A percentile compares a stretch with the other conserved stretches of the same genome.
These are phyloP conservation scores for Paxillus ammoniavirescens DNA, from an alignment of 768 basidiomycete species.

Conservation along the genomic window DNA sequence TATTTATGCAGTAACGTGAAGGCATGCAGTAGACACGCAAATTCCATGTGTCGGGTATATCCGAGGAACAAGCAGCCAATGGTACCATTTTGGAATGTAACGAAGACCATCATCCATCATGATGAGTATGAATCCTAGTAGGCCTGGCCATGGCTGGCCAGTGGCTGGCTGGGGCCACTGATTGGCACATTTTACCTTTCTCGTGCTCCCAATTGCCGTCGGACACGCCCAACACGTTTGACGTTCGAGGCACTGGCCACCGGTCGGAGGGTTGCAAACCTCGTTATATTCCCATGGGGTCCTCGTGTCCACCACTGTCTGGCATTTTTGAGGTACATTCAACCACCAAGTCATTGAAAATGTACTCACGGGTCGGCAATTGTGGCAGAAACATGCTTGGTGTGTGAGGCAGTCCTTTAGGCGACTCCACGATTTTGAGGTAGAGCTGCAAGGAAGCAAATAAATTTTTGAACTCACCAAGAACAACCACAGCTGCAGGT, in stretches of 20 bases:
- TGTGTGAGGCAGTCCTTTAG: conserved; percentile 6
- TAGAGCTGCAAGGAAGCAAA: conserved; percentile 1
- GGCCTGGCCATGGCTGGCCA: neutral
- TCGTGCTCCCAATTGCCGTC: neutral
- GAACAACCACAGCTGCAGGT: neutral
- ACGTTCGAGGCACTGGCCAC: conserved; percentile 1
- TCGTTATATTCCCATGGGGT: conserved; percentile 14
- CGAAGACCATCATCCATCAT: no score
- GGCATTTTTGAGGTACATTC: neutral
- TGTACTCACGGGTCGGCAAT: neutral
- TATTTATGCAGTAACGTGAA: conserved; percentile 22
- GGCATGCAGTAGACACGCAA: conserved; percentile 7
- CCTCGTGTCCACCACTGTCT: conserved; percentile 12
- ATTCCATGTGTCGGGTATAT: conserved; percentile 15
- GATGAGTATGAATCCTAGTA: no score
- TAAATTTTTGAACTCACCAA: neutral
- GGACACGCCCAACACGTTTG: conserved; percentile 5
- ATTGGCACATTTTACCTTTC: conserved; percentile 12
- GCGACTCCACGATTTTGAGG: neutral
- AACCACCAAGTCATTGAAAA: neutral
- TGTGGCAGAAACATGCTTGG: conserved; percentile 13
- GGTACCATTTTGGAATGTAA: neutral
- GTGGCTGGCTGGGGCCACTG: no score
- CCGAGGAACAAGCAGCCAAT: conserved; percentile 9
- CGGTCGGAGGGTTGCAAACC: conserved; percentile 3